Base-by-base conservation (phyloP, 495 filamentous ascomycete genomes). In the Cairneyella variabilis region DNA sequence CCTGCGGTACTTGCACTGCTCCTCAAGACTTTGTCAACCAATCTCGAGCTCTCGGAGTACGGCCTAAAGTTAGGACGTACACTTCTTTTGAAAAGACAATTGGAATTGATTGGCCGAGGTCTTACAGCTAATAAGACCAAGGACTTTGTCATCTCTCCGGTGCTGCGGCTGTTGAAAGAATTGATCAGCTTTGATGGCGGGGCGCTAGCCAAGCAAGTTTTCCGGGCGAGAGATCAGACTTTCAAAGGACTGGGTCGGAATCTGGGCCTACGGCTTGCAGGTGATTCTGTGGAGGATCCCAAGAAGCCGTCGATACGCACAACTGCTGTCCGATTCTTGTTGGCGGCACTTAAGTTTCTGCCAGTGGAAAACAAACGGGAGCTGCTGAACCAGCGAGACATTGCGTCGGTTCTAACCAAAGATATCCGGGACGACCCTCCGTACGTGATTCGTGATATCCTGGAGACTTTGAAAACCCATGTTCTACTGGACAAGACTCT, bases 121-220 rank as follows among this genome's bases (percentile, higher is more conserved):
- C 64, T 95, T 48, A 84, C 83, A 2, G 83, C 86, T 3, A 78
- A 80, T 2, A 89, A 86, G 63, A 72, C 77, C 2, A 95, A 92
- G 61, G 86, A 91, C 30, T 86, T 87, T 69, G 71, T 95, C 36
- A 91, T 97, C 54, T 90, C 86, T 2, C 89, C 91, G 0, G 88
- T 83, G 37, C 66, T 97, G 39, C 79, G 90, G 52, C 73, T 97
- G 41, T 75, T 97, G 42, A 85, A 81, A 18, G 90, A 97, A 68
- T 74, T 88, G 3, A 77, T 85, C 12, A 80, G 75, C 25, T 90
- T 91, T 59, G 89, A 95, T 69, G 91, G 90, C 6, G 91, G 90
- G 14, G 80, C 79, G 34, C 72, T 86, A 18, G 86, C 90, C 11
- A 80, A 78, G 34, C 76, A 79, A 36, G 69, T 95, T 22, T 91